These are phyloP conservation scores for Globisporangium carolinianum DNA, from an alignment of 352 stramenopile species.

Conservation along the genomic window DNA sequence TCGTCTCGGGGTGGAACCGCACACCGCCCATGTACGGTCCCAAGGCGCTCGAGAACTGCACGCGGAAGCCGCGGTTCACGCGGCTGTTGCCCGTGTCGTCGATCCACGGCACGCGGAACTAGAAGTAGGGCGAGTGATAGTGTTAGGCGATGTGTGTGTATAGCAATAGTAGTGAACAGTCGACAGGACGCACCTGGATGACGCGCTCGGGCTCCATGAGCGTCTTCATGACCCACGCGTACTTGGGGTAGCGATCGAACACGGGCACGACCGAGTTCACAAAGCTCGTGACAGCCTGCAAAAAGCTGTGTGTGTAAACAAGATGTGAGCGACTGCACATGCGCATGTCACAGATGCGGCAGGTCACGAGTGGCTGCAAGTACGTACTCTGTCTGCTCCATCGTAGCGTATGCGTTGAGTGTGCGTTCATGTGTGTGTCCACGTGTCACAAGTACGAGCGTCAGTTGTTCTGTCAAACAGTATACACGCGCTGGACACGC, in stretches of 20 bases:
- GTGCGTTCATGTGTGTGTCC: no score
- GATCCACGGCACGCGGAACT: constrained; percentile 96
- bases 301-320: constrained; percentile 25
- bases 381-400: constrained; percentile 8
- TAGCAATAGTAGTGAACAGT: neutral
- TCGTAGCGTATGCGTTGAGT: no score
- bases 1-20: constrained; percentile 92
- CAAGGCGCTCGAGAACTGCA: constrained; percentile 93
- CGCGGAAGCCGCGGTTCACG: constrained; percentile 95
- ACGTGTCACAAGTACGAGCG: no score
- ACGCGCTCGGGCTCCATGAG: constrained; percentile 95
- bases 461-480: no score
- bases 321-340: neutral
- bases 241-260: constrained; percentile 86
- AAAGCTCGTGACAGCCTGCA: constrained; percentile 72
- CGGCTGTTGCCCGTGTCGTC: constrained; percentile 93
- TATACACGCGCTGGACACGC: no score
- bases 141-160: neutral
- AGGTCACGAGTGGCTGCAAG: neutral
- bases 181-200: constrained; percentile 33
- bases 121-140: neutral
- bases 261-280: constrained; percentile 80
- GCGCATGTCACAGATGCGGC: neutral
- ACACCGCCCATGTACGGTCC: constrained; percentile 95
- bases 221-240: constrained; percentile 88